Evolutionary conservation across 305 asterid species (phyloP), one percentile per base, ranked within the genome.

Genomic region (Withania somnifera): DNA sequence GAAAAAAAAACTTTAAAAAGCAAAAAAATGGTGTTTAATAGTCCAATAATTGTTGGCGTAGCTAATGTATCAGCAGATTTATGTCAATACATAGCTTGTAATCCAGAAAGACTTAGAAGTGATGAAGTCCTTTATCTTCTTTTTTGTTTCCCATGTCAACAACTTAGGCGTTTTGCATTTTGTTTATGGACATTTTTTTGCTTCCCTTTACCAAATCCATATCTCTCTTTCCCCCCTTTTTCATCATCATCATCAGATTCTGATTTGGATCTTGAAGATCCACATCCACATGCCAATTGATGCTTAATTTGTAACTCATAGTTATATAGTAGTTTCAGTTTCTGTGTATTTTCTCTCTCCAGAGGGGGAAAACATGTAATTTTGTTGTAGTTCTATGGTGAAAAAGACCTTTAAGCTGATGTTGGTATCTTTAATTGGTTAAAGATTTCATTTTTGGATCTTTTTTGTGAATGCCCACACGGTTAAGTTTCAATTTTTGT

Each of bases 81-180:
- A 6, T 83, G 85, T 36, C 85, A 83, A 77, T 77, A 83, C 85
- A 63, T 83, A 77, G 82, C 85, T 9, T 83, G 85, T 80, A 83
- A 83, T 26, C 82, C 85, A 20, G 85, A 83, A 53, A 60, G 82
- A 40, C 58, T 83, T 3, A 63, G 69, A 57, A 78, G 85, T 80
- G 85, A 83, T n/a, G 77, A 77, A 76, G 82, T 77, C 9, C 78
- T 83, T 19, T 63, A 51, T 52, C 85, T 83, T 51, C 52, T 78
- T 58, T 83, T 83, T 56, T 78, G 83, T 77, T 78, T 77, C 17
- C 85, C 85, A 15, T 64, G 81, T 63, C 85, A 79, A 53, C 85
- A 83, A 53, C 28, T 83, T 24, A 57, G 83, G 80, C 78, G 82
- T 22, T 56, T 83, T 64, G 71, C 83, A 26, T 63, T 78, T 38